Base-by-base conservation (phyloP, 2,329 filamentous ascomycete genomes). In the Alternaria triticimaculans region DNA sequence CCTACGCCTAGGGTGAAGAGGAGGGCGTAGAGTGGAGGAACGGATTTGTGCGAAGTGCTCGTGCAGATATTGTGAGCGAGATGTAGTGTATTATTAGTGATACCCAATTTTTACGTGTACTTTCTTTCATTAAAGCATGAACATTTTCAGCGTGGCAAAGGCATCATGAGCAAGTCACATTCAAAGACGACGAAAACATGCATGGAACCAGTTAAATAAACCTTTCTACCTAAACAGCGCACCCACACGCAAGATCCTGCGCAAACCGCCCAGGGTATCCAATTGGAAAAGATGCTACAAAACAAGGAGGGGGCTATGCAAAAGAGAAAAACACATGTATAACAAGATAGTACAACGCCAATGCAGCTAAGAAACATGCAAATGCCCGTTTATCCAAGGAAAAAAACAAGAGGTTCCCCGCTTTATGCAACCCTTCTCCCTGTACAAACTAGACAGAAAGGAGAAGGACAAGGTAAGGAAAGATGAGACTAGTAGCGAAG, bases 41-140 rank as follows among this genome's bases (percentile, higher is more conserved):
- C 14, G 18, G 43, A 41, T 33, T 26, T 72, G 72, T 64, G 49
- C 65, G 72, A 76, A 74, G 72, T 73, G 72, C 71, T 74, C 71
- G 71, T 59, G 67, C 65, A 69, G 63, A 62, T 56, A n/a, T 18
- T 23, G 23, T 55, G 21, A 11, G 14, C 14, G 20, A 5, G 43
- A n/a, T 37, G 23, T 14, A 25, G 45, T 26, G 44, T 46, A 23
- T 3, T 20, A 3, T 23, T 53, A 53, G 45, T 55, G 30, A 55
- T 55, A 55, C 53, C 37, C 53, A 25, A 44, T 18, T 5, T 14
- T 41, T 14, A 25, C 6, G 10, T 23, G 3, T 8, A 21, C 3
- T 1, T 15, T 41, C 15, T 21, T 25, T 37, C 14, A 41, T 4
- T 7, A 0, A 25, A 37, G 4, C 3, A 41, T 41, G 15, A n/a